Base-by-base conservation (phyloP, 441 rosid species). In the Eutrema salsugineum region DNA sequence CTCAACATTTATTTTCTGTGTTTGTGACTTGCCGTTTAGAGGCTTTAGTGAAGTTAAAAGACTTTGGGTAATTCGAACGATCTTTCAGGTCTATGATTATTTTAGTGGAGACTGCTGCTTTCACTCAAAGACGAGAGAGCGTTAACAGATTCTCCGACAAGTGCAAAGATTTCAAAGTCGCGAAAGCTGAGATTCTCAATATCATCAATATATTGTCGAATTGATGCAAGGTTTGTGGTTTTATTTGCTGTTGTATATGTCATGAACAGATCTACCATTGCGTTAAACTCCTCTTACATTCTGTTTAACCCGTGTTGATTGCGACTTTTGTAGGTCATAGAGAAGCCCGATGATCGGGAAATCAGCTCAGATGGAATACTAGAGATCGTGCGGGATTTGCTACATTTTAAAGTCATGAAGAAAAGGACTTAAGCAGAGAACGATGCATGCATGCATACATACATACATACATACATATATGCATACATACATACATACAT, bases 131-230 rank as follows among this genome's bases (percentile, higher is more conserved):
- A 30, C 83, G 82, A 73, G 93, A 87, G 63, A 79, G 38, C 1
- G 74, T 94, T 35, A 62, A 66, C 20, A 83, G 68, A 50, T 86
- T 88, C 61, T 20, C 82, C 36, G 85, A 81, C 3, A 90, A 82
- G 74, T 80, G 87, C 71, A 83, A 83, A 77, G 78, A 60, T 43
- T 92, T 74, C 69, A 75, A 82, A 42, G 82, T 94, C 36, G 87
- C 97, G 0, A 89, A 92, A 84, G 96, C 91, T 44, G 98, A 92
- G 88, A 72, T 86, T 58, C 90, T 94, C 71, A 90, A 84, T 63
- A 85, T 92, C 72, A 80, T 88, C 77, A 87, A 94, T 60, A 60
- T 61, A 61, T 75, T 7, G 93, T 87, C 39, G 95, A 82, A 62
- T 63, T 89, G 39, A 68, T 70, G 14, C 71, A 91, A 91, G 78